Base-by-base conservation (phyloP, 2,329 filamentous ascomycete genomes). In the Monosporascus sp. region DNA sequence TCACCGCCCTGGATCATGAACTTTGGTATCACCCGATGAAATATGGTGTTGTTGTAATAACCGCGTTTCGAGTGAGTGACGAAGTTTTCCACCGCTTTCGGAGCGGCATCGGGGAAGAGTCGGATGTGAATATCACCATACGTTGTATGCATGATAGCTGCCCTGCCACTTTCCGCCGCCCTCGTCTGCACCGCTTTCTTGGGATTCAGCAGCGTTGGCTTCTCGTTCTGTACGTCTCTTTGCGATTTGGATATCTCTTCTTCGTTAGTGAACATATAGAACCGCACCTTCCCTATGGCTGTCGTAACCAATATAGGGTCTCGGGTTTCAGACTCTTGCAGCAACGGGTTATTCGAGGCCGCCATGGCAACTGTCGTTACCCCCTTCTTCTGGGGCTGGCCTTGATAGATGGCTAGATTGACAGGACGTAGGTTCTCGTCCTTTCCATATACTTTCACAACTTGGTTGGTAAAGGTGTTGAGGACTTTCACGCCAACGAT, bases 261-360 rank as follows among this genome's bases (percentile, higher is more conserved):
- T 40, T 96, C 89, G 69, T 97, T 96, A 37, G 90, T 96, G 72
- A 97, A 99, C 85, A 97, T 91, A 79, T 97, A 99, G 74, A 99
- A 99, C 41, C 95, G 88, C 27, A 88, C 83, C 72, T 96, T 97
- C 58, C 86, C 88, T 46, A 89, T 86, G 0, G 86, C 93, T 0
- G 94, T 97, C 9, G 83, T 80, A 45, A 95, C 81, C 7, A 99
- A 77, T 66, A 97, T 93, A 0, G 95, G 92, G 67, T 99, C 94
- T 56, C 92, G 82, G 20, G 85, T 84, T 71, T 97, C 93, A 1
- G 94, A 90, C 75, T 97, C 92, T 66, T 94, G 89, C 2, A 99
- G 80, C 1, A 99, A 80, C 0, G 95, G 94, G 68, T 99, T 99
- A 63, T 84, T 88, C 37, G 90, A 96, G 1, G 95, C 94, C 1